Base-by-base conservation (phyloP, 2,329 filamentous ascomycete species). In the Pseudocercospora crystallina region DNA sequence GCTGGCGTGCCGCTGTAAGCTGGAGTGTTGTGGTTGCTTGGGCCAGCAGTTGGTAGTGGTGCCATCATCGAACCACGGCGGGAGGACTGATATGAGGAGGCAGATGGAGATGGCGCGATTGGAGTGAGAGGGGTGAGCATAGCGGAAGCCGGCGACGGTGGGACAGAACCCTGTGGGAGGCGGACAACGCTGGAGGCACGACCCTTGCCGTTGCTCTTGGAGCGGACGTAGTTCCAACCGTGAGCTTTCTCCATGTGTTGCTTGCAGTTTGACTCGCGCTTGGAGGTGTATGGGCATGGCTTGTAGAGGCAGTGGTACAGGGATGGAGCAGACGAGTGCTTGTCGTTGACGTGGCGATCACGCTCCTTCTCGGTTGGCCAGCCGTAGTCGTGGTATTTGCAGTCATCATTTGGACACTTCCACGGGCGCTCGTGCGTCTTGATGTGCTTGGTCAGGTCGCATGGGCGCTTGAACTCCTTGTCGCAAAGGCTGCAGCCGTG, bases 211-310 rank as follows among this genome's bases (percentile, higher is more conserved):
- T 95, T 96, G 70, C 87, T 91, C 80, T 96, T 96, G 53, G 90
- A 92, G 58, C 92, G 87, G 48, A 91, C 80, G 62, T 96, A 96
- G n/a, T 80, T 79, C 87, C 89, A 96, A 51, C 86, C 85, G 65
- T 97, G 91, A 0, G 89, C 87, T 73, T 96, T 96, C 76, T 97
- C 92, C 91, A 96, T 96, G 73, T 97, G 91, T 72, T 96, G 92
- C 70, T 96, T 96, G 81, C 90, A 95, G 72, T 97, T 97, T 57
- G 88, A 94, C 75, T 96, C 88, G 52, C 91, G 86, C 79, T 97
- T 97, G 9, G 91, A 96, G 66, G 90, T 87, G 76, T 97, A 97
- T 0, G 88, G 84, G 78, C 94, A 97, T 17, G 86, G 86, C 62
- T 84, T 80, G 73, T 81, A 97, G 41, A 84, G 74, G 73, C 94